Evolutionary conservation across 1,284 basidiomycete species (phyloP).

Genomic region (Coriolopsis trogii): DNA sequence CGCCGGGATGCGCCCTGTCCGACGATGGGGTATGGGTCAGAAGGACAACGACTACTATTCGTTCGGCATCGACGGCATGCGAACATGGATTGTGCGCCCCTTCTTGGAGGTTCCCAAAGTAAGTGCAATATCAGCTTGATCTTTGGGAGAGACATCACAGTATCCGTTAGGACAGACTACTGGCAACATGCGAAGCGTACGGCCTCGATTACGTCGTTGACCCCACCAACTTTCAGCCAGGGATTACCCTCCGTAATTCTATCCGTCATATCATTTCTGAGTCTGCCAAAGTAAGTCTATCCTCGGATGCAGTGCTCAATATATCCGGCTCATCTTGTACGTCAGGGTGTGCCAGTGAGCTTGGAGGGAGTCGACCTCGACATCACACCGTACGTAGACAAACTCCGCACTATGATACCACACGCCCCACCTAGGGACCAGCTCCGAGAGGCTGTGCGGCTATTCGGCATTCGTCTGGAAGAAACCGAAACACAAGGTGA

Average conservation of each 20-base stretch:
- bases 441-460: slow-evolving; percentile 21
- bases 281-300: slow-evolving; percentile 4
- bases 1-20: slow-evolving; percentile 62
- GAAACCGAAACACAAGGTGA: slow-evolving; percentile 29
- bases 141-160: neutral
- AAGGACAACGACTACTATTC: slow-evolving; percentile 35
- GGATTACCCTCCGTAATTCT: slow-evolving; percentile 68
- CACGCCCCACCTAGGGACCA: slow-evolving; percentile 5
- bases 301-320: neutral
- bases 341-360: neutral
- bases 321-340: neutral
- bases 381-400: slow-evolving; percentile 8
- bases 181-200: slow-evolving; percentile 71
- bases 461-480: slow-evolving; percentile 17
- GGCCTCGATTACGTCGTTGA: slow-evolving; percentile 64
- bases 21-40: slow-evolving; percentile 79
- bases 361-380: neutral
- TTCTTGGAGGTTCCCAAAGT: slow-evolving; percentile 71
- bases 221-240: slow-evolving; percentile 72
- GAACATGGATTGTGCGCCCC: slow-evolving; percentile 69
- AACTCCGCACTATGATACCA: slow-evolving; percentile 12
- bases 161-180: slow-evolving; percentile 60
- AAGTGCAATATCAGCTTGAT: slow-evolving; percentile 6
- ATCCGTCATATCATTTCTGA: slow-evolving; percentile 47
- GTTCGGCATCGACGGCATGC: slow-evolving; percentile 59